These are phyloP conservation scores for Astragalus glycyphyllos DNA, from an alignment of 306 rosid species.

Conservation along the genomic window DNA sequence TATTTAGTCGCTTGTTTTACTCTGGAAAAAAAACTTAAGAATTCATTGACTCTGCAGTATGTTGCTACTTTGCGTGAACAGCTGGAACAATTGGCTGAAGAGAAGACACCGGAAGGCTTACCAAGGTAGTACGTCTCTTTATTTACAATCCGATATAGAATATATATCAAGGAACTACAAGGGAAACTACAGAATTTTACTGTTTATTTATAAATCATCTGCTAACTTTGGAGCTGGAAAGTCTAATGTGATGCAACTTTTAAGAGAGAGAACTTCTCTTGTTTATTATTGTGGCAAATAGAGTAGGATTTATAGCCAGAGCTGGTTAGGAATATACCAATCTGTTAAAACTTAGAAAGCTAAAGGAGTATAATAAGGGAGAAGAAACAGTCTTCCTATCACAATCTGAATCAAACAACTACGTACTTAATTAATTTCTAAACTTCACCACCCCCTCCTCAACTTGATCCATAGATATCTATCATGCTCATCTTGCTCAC, in stretches of 20 bases:
- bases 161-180: slow-evolving; percentile 5
- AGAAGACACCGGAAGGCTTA: slow-evolving; percentile 78
- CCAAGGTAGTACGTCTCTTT: slow-evolving; percentile 61
- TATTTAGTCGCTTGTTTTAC: slow-evolving; percentile 25
- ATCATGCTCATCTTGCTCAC: background rate
- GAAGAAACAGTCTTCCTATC: background rate
- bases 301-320: background rate
- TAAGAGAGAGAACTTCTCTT: no score
- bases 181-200: background rate
- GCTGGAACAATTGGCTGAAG: slow-evolving; percentile 83
- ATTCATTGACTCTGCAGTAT: slow-evolving; percentile 62
- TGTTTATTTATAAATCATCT: no score
- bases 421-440: background rate
- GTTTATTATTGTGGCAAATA: background rate
- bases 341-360: background rate
- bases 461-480: background rate
- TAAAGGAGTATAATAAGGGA: background rate
- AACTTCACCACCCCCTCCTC: slow-evolving; percentile 2
- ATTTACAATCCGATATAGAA: slow-evolving; percentile 20
- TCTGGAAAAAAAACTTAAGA: slow-evolving; percentile 8
- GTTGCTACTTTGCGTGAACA: slow-evolving; percentile 86
- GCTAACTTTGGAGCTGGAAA: no score
- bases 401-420: background rate
- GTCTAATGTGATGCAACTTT: no score
- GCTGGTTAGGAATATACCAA: slow-evolving; percentile 8